A percentile compares a stretch with the other conserved stretches of the same genome.
Evolutionary conservation across 306 rosid species (phyloP).

Genomic region (Cyclanthera cordifolia): DNA sequence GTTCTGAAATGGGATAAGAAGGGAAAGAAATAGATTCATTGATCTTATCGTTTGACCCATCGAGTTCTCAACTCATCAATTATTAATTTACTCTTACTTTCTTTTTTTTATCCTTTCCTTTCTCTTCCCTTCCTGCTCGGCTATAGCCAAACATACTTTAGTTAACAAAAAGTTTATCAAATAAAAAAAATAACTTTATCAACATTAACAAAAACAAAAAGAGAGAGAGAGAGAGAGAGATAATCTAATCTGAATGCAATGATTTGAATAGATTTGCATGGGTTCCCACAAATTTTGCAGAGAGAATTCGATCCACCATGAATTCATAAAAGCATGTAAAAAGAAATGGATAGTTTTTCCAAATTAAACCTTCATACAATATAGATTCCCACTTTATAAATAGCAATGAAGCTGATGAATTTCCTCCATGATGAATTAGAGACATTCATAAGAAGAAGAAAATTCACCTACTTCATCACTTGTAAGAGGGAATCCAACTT

Average conservation of each 20-base stretch:
- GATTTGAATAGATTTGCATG: not conserved
- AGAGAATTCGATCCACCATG: not conserved
- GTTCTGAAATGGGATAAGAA: too few relatives aligned
- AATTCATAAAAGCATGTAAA: not conserved
- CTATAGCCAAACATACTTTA: too few relatives aligned
- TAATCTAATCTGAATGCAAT: not conserved
- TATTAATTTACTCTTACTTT: too few relatives aligned
- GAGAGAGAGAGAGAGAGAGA: not conserved
- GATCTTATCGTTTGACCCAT: too few relatives aligned
- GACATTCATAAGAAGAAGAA: conserved; percentile 49
- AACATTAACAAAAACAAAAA: not conserved
- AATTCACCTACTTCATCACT: conserved; percentile 87
- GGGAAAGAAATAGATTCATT: too few relatives aligned
- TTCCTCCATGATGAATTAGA: conserved; percentile 74
- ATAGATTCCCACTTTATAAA: conserved; percentile 24
- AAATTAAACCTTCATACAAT: not conserved
- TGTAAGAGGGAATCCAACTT: conserved; percentile 36
- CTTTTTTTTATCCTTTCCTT: too few relatives aligned
- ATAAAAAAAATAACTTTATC: not conserved
- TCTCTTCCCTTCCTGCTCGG: too few relatives aligned
- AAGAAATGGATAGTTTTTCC: not conserved
- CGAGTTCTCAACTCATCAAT: too few relatives aligned
- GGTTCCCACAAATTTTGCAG: conserved; percentile 1
- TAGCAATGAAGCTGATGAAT: conserved; percentile 77
- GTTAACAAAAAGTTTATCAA: not conserved